Evolutionary conservation across 75 land plant species (phyloP).

Genomic region (Cryptomeria japonica): DNA sequence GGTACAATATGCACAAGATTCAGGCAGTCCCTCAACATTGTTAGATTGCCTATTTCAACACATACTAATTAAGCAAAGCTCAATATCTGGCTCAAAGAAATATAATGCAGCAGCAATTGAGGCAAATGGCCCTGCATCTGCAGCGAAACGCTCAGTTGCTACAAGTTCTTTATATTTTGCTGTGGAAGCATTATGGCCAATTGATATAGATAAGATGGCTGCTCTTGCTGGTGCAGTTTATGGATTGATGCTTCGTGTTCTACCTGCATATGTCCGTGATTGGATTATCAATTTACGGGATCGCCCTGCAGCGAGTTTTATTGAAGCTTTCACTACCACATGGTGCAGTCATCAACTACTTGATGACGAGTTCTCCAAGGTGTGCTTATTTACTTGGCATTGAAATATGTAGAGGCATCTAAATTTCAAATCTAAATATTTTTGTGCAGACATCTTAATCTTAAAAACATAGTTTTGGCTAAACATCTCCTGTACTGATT

Average conservation of each 20-base stretch:
- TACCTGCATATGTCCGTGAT: constrained; percentile 92
- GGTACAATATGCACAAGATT: constrained; percentile 73
- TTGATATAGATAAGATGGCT: constrained; percentile 51
- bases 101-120: constrained; percentile 38
- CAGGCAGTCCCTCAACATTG: constrained; percentile 46
- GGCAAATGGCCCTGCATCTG: constrained; percentile 41
- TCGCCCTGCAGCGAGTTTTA: constrained; percentile 49
- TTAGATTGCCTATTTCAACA: constrained; percentile 85
- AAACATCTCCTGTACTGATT: background rate
- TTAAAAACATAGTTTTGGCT: background rate
- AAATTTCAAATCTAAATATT: background rate
- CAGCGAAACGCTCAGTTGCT: constrained; percentile 65
- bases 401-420: background rate
- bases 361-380: constrained; percentile 89
- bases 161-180: constrained; percentile 61
- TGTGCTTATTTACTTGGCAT: constrained; percentile 21
- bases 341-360: constrained; percentile 88
- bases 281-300: constrained; percentile 92
- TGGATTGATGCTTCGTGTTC: constrained; percentile 78
- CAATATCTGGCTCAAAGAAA: constrained; percentile 30
- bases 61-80: constrained; percentile 53
- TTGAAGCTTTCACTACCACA: constrained; percentile 77
- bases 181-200: constrained; percentile 81
- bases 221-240: constrained; percentile 77
- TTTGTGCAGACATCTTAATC: background rate